These are phyloP conservation scores for Neurospora tetrasperma DNA, from an alignment of 495 filamentous ascomycete species.

Conservation along the genomic window DNA sequence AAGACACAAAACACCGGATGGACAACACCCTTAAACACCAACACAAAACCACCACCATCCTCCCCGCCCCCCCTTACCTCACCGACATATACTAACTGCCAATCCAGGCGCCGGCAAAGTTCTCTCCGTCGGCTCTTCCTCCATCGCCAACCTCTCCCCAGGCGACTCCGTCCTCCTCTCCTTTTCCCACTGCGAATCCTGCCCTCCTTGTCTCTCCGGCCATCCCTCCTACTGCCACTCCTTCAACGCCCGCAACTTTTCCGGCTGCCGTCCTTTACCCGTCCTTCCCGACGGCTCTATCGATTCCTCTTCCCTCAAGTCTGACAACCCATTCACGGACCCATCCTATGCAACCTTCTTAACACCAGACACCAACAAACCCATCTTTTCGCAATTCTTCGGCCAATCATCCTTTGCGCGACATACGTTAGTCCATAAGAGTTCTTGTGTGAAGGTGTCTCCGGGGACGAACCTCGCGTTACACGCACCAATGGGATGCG, in stretches of 20 bases:
- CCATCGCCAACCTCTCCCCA: slow-evolving; percentile 40
- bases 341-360: slow-evolving; percentile 20
- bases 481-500: slow-evolving; percentile 37
- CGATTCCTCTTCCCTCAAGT: background rate
- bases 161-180: slow-evolving; percentile 51
- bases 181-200: slow-evolving; percentile 32
- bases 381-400: slow-evolving; percentile 50
- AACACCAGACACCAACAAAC: slow-evolving; percentile 31
- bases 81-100: too few species aligned
- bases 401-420: slow-evolving; percentile 39
- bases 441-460: too few species aligned
- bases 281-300: background rate
- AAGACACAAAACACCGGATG: too few species aligned
- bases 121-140: slow-evolving; percentile 40
- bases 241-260: slow-evolving; percentile 32
- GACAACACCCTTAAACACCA: too few species aligned
- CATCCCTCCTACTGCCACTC: slow-evolving; percentile 51
- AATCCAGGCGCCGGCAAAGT: slow-evolving; percentile 48
- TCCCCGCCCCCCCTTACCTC: too few species aligned
- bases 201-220: slow-evolving; percentile 50
- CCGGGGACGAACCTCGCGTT: slow-evolving; percentile 20
- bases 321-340: background rate
- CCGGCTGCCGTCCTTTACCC: slow-evolving; percentile 13
- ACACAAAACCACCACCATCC: background rate
- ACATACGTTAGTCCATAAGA: slow-evolving; percentile 27